Evolutionary conservation across 352 stramenopile species (phyloP), one percentile per base, ranked within the genome.

Genomic region (Globisporangium alternatum): DNA sequence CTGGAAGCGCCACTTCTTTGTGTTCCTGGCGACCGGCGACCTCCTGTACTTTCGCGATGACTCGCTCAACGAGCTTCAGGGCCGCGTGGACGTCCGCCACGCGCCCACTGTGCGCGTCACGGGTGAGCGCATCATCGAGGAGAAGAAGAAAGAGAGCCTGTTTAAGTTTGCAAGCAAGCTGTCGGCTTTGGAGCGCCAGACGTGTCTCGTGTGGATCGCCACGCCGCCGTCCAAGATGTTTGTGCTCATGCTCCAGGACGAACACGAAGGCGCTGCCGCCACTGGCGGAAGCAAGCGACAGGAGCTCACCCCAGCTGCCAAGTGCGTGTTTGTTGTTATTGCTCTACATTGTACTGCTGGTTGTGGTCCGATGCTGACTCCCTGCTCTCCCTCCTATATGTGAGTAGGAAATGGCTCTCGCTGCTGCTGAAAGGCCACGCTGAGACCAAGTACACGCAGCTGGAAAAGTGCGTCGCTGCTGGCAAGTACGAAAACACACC

Each of bases 171-270:
- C 77, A 5, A 67, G 62, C 44, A 93, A 92, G 45, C 61, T 88
- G 43, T 72, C 78, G 41, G 70, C 68, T 1, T 64, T 82, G 2
- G 85, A 92, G 43, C 72, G 77, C 3, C 83, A 90, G 54, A 81
- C 71, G 7, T 92, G 83, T 56, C 68, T 93, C 22, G 77, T 93
- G 21, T 93, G 85, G 85, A 93, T 93, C 53, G 85, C 85, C 8
- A 92, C 81, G 7, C 85, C 85, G 33, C 85, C 85, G 10, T 93
- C 85, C 5, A 93, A 93, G 44, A 89, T 92, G 83, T 93, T 93
- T 59, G 81, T 93, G 33, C 44, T 93, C 28, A 93, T 88, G 64
- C 67, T 93, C 2, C 77, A 90, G 66, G 81, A 93, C 15, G 80
- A 88, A 28, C 70, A 81, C 13, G 83, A 90, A 65, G 65, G 75